Base-by-base conservation (phyloP, 179 eudicot species). In the Silene vulgaris region DNA sequence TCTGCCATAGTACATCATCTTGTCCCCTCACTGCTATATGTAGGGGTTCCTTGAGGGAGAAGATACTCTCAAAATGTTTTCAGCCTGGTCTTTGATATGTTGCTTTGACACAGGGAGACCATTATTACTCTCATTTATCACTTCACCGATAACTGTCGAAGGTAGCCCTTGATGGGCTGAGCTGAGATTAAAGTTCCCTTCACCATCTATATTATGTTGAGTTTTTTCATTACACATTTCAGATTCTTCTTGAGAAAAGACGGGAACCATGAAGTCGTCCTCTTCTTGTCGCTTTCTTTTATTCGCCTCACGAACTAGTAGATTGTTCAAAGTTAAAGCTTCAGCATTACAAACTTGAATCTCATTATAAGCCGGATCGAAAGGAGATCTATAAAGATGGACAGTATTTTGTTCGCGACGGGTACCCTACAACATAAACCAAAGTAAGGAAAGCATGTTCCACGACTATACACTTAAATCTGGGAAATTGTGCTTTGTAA, bases 221-320 rank as follows among this genome's bases (percentile, higher is more conserved):
- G 71, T 68, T 72, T 75, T 75, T 52, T 79, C 77, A 40, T 28
- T 54, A 65, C 70, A 79, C 60, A 65, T 84, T 78, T 54, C 79
- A 19, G 72, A 73, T 28, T 40, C 83, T 29, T 90, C 72, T 68
- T 85, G 89, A 80, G 87, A 78, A 72, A 89, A 92, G 52, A 89
- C 80, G 30, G 99, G 99, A 72, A 95, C 99, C 68, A 71, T 76
- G 77, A 87, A 95, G 74, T 95, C 97, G 75, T 90, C 97, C 69
- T 90, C 96, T 74, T 94, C 96, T 52, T 32, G 57, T 11, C 79
- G 77, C 73, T 78, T 87, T 81, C 82, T 86, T 73, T 75, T 75
- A 57, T 66, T 87, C 73, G 76, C 89, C 50, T 54, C 75, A 35
- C 80, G 88, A 69, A 62, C 64, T 19, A 61, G 45, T 43, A 82